Conservation (phyloP, 2,329 filamentous ascomycete species). For the Aspergillaceae sp. region DNA sequence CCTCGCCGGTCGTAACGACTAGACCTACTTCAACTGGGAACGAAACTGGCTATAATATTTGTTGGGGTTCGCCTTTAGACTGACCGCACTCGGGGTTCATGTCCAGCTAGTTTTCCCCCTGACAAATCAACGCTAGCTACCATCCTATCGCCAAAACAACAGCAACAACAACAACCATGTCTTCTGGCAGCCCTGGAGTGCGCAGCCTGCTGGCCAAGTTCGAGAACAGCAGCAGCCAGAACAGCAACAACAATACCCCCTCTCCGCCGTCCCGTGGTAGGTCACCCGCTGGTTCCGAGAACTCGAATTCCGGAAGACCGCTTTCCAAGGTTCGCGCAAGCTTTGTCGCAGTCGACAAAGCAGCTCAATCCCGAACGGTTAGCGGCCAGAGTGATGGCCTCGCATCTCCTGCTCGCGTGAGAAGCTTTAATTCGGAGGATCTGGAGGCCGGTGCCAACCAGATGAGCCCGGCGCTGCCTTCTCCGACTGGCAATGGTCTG, state of each 20-base stretch:
- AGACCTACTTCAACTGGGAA: too few species aligned
- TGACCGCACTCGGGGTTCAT: slow-evolving; percentile 4
- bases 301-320: slow-evolving; percentile 43
- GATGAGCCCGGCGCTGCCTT: slow-evolving; percentile 19
- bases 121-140: not conserved
- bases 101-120: not conserved
- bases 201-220: slow-evolving; percentile 73
- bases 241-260: slow-evolving; percentile 44
- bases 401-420: slow-evolving; percentile 19
- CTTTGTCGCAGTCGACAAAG: slow-evolving; percentile 62
- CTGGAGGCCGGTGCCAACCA: slow-evolving; percentile 25
- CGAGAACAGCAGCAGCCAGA: slow-evolving; percentile 53
- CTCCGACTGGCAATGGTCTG: slow-evolving; percentile 18
- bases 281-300: slow-evolving; percentile 48
- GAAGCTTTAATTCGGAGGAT: slow-evolving; percentile 23
- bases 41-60: not conserved
- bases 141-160: slow-evolving; percentile 58
- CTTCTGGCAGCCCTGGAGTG: slow-evolving; percentile 41
- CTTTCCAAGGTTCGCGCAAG: slow-evolving; percentile 67
- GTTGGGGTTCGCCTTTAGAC: not conserved
- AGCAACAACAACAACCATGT: slow-evolving; percentile 40
- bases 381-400: slow-evolving; percentile 28
- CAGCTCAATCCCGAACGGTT: slow-evolving; percentile 35
- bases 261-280: slow-evolving; percentile 62
- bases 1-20: too few species aligned